Conservation (phyloP, 2,329 filamentous ascomycete genomes). For the Rhytidhysteron rufulum region DNA sequence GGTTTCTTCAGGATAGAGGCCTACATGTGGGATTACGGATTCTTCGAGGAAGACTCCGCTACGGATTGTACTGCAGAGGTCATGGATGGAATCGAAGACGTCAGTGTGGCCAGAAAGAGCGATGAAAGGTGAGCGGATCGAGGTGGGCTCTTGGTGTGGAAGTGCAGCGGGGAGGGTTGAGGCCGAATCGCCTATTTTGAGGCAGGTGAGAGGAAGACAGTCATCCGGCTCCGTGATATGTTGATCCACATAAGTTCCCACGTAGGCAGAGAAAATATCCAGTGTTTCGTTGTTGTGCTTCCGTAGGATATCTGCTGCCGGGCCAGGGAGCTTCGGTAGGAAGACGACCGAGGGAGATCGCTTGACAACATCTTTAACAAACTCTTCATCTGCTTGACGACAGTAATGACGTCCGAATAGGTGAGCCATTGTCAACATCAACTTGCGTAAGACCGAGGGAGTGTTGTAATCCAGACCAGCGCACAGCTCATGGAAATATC, state of each 20-base stretch:
- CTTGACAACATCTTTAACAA: constrained; percentile 48
- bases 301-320: constrained; percentile 54
- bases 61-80: constrained; percentile 64
- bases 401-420: constrained; percentile 62
- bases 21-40: constrained; percentile 66
- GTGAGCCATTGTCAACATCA: constrained; percentile 68
- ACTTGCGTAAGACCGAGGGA: constrained; percentile 49
- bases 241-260: constrained; percentile 64
- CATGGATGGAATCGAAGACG: constrained; percentile 59
- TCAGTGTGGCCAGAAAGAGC: constrained; percentile 68
- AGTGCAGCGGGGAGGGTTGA: constrained; percentile 12
- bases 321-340: constrained; percentile 59
- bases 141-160: constrained; percentile 35
- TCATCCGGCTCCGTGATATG: constrained; percentile 55
- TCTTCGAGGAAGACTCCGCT: constrained; percentile 71
- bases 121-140: constrained; percentile 64
- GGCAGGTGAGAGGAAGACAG: constrained; percentile 56
- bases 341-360: constrained; percentile 61
- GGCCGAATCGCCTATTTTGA: constrained; percentile 38
- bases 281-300: constrained; percentile 64
- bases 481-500: constrained; percentile 66
- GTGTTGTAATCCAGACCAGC: constrained; percentile 51
- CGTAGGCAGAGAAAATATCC: constrained; percentile 64
- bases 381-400: constrained; percentile 45
- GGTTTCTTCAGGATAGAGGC: constrained; percentile 55